phyloP scores from a whole-genome alignment of 441 rosid species.

The Bruguiera hainesii region DNA sequence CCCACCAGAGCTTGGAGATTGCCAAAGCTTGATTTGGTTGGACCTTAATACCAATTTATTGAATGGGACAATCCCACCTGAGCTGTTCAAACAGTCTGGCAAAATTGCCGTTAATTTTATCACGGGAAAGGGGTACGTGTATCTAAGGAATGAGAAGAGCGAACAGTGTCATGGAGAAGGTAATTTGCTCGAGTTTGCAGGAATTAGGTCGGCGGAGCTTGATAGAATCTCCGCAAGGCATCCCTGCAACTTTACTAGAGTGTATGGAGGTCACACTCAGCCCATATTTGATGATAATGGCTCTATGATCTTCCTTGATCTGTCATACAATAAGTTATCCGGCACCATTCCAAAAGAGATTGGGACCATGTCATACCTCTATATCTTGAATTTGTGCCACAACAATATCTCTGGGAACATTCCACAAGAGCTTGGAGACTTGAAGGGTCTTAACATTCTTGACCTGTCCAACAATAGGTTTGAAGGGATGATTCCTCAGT shows the following conservation, averaged over 20 bases:
- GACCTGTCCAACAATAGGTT: constrained; percentile 72
- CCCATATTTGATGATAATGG: constrained; percentile 86
- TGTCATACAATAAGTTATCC: constrained; percentile 66
- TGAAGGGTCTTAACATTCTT: constrained; percentile 68
- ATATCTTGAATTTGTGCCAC: constrained; percentile 75
- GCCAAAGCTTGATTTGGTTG: constrained; percentile 87
- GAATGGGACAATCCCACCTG: constrained; percentile 71
- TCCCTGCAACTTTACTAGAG: constrained; percentile 77
- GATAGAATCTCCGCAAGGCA: constrained; percentile 57
- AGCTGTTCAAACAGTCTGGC: constrained; percentile 84
- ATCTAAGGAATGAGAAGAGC: constrained; percentile 75
- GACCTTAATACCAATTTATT: constrained; percentile 79
- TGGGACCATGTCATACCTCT: constrained; percentile 68
- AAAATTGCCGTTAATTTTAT: constrained; percentile 70
- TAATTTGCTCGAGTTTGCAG: constrained; percentile 82
- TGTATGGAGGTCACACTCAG: constrained; percentile 62
- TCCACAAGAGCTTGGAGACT: constrained; percentile 66
- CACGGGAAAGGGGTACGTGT: constrained; percentile 67
- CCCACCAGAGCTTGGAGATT: constrained; percentile 85
- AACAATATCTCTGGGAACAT: constrained; percentile 64
- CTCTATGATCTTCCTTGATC: constrained; percentile 86
- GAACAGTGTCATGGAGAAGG: constrained; percentile 87
- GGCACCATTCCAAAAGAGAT: constrained; percentile 78
- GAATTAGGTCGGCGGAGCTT: constrained; percentile 60
- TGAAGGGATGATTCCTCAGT: constrained; percentile 56